Evolutionary conservation across 2,329 filamentous ascomycete genomes (phyloP).

Genomic region (Aspergillus persii): DNA sequence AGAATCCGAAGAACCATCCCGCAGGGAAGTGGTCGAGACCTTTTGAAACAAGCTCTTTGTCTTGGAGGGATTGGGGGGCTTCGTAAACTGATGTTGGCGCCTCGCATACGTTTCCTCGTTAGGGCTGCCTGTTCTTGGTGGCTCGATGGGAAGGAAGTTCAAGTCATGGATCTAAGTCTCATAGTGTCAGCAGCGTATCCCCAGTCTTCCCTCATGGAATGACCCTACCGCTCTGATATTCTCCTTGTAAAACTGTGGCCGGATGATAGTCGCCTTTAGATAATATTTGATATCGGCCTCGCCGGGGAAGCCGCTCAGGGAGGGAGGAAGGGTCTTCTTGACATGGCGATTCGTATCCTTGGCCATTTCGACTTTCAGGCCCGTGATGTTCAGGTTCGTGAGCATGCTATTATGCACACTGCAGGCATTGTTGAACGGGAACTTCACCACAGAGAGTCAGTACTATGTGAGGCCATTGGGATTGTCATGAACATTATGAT

Average conservation of each 20-base stretch:
- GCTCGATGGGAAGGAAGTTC: conserved; percentile 90
- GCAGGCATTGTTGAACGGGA: conserved; percentile 52
- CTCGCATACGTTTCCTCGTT: conserved; percentile 82
- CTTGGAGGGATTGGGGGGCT: conserved; percentile 39
- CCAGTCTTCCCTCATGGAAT: not conserved
- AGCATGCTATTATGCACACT: conserved; percentile 44
- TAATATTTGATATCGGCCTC: conserved; percentile 92
- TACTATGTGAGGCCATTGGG: not conserved
- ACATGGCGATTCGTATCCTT: conserved; percentile 61
- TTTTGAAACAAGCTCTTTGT: conserved; percentile 62
- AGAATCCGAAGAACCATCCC: conserved; percentile 34
- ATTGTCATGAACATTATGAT: not conserved
- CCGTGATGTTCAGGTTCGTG: conserved; percentile 46
- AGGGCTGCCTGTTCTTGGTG: conserved; percentile 66
- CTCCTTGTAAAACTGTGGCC: conserved; percentile 86
- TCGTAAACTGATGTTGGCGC: conserved; percentile 62
- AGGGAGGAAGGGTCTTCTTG: conserved; percentile 83
- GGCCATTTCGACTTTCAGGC: conserved; percentile 46
- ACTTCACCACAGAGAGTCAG: conserved; percentile 26
- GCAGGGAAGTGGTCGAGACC: conserved; percentile 23
- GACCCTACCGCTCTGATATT: conserved; percentile 64
- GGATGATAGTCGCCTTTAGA: conserved; percentile 88
- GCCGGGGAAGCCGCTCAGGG: conserved; percentile 78
- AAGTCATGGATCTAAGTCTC: conserved; percentile 54
- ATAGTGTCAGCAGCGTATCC: not conserved